Evolutionary conservation across 352 stramenopile species (phyloP), one percentile per base, ranked within the genome.

Genomic region (Phytophthora multivora): DNA sequence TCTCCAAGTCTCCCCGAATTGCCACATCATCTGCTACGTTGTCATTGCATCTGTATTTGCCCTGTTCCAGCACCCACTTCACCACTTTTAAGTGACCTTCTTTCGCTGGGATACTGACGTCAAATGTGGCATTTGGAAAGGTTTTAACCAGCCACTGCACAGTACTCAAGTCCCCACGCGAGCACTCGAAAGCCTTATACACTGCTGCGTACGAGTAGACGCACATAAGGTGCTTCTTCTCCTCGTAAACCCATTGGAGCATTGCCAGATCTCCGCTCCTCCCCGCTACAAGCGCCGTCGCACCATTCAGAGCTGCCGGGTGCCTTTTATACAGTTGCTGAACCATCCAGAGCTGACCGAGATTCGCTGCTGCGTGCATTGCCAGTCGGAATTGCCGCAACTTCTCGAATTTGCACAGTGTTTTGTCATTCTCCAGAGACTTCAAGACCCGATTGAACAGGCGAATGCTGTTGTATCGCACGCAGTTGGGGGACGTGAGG

Each of bases 311-410:
- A 9, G 59, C 59, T 25, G 13, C 39, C 21, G 59, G 50, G 9
- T 51, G 21, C 6, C 50, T 23, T 13, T 47, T 11, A 16, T 55
- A 55, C 23, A 61, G 50, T 19, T 45, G 50, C 51, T 56, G 23
- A 18, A 61, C 59, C 33, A 51, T 57, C 35, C 43, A 56, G 25
- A 67, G 43, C 26, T 61, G 31, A 0, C 59, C 51, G 5, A 51
- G 18, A 6, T 40, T 13, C 13, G 59, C 59, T 0, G 51, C 51
- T 5, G 18, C 19, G 7, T 13, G 8, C 51, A 56, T 62, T 5
- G 51, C 59, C 35, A 67, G 42, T 43, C 51, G 59, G 30, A 36
- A 41, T 15, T 61, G 51, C 59, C 51, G 50, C 42, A 31, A 3
- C 28, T 59, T 55, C 41, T 53, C 26, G 41, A 67, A 46, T 18